Evolutionary conservation across 441 rosid species (phyloP).

Genomic region (Adansonia madagascariensis): DNA sequence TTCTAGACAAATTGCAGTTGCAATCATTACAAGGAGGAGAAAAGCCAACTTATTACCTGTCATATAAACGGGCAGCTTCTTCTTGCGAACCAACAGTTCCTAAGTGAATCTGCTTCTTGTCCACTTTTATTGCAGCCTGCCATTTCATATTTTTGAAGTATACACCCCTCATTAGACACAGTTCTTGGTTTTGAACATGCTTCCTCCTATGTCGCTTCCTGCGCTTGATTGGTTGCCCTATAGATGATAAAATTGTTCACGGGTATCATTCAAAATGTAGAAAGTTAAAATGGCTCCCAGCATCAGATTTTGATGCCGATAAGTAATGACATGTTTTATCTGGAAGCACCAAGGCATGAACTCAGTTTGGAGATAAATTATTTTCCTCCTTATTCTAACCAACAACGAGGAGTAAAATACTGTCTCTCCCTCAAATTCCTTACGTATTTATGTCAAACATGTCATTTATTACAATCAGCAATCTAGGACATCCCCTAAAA

Average conservation of each 20-base stretch:
- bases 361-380: not conserved
- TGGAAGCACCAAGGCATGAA: not conserved
- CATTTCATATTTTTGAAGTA: constrained; percentile 98
- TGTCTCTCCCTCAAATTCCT: not conserved
- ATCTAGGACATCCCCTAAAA: not conserved
- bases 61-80: constrained; percentile 94
- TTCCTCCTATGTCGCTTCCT: constrained; percentile 92
- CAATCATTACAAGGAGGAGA: not conserved
- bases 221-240: constrained; percentile 81
- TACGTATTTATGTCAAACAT: not conserved
- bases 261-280: constrained; percentile 21
- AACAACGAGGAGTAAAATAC: not conserved
- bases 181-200: constrained; percentile 83
- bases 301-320: constrained; percentile 11
- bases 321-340: constrained; percentile 1
- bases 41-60: constrained; percentile 52
- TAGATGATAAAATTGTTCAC: constrained; percentile 23
- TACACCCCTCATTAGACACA: constrained; percentile 97
- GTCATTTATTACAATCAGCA: not conserved
- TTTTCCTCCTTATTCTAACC: not conserved
- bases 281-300: not conserved
- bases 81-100: constrained; percentile 94
- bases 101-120: constrained; percentile 93
- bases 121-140: constrained; percentile 99
- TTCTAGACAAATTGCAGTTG: not conserved